Evolutionary conservation across 192 early-diverging fungal genomes (phyloP).

Genomic region (Globomyces pollinis-pini): DNA sequence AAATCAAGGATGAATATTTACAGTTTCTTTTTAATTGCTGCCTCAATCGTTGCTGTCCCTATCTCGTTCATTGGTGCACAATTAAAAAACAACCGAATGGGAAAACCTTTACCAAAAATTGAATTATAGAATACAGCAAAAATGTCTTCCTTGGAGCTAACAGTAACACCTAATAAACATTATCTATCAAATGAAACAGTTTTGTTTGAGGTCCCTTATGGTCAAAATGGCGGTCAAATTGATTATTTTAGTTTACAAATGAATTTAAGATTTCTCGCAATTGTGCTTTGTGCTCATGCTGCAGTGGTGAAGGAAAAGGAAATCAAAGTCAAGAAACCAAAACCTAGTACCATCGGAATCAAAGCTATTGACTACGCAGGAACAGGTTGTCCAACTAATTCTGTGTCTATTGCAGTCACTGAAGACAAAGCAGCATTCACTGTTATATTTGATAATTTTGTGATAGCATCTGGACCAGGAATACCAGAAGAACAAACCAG

Average conservation of each 20-base stretch:
- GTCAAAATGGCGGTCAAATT: too few relatives aligned
- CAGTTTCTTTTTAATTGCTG: neutral
- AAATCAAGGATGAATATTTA: neutral
- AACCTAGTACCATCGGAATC: neutral
- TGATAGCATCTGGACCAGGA: conserved; percentile 11
- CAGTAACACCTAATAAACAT: too few relatives aligned
- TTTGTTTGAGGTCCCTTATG: too few relatives aligned
- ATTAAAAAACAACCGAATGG: too few relatives aligned
- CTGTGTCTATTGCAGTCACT: conserved; percentile 1
- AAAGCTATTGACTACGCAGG: conserved; percentile 4
- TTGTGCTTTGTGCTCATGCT: neutral
- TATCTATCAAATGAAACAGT: too few relatives aligned
- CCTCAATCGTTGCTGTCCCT: neutral
- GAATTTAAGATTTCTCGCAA: neutral
- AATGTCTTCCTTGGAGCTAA: too few relatives aligned
- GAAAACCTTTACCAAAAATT: too few relatives aligned
- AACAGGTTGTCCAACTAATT: conserved; percentile 1
- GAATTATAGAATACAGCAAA: too few relatives aligned
- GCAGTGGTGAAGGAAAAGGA: neutral
- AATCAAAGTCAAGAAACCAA: neutral
- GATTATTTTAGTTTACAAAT: too few relatives aligned
- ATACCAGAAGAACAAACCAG: neutral
- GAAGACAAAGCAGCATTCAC: conserved; percentile 20
- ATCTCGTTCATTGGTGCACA: neutral
- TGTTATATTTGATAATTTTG: conserved; percentile 15